Evolutionary conservation across 2,329 filamentous ascomycete genomes (phyloP).

Genomic region (Chrysoporthe puriensis): DNA sequence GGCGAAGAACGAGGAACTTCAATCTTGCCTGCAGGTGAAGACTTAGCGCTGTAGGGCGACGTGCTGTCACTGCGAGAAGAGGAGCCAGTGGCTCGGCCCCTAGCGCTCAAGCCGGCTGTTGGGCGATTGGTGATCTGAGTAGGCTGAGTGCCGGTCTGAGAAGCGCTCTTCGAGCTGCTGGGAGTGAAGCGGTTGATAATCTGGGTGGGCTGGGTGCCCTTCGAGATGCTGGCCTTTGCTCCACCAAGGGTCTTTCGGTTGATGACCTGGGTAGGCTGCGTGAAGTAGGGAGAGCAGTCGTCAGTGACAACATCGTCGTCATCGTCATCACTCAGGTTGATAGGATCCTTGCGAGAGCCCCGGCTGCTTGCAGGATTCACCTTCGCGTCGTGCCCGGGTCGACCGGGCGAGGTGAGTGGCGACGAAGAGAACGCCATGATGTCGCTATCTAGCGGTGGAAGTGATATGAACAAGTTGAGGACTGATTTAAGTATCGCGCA

Average conservation of each 20-base stretch:
- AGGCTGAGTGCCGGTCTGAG: conserved; percentile 51
- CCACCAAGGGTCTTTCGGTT: conserved; percentile 31
- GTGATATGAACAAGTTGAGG: not conserved
- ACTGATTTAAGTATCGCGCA: not conserved
- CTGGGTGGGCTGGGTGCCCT: conserved; percentile 33
- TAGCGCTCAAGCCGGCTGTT: conserved; percentile 34
- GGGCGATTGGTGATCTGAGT: conserved; percentile 52
- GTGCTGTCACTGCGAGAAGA: conserved; percentile 6
- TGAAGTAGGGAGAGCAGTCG: conserved; percentile 47
- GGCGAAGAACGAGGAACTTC: conserved; percentile 93
- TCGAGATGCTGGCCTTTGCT: not conserved
- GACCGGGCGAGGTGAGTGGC: conserved; percentile 26
- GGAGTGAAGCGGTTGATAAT: conserved; percentile 31
- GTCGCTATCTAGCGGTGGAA: not conserved
- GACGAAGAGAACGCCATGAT: conserved; percentile 23
- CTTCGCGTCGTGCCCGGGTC: conserved; percentile 1
- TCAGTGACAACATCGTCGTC: conserved; percentile 19
- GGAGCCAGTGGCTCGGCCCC: not conserved
- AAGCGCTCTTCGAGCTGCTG: conserved; percentile 33
- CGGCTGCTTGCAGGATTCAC: conserved; percentile 18
- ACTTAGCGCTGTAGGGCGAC: conserved; percentile 39
- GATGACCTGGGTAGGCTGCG: conserved; percentile 34
- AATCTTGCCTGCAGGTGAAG: conserved; percentile 55
- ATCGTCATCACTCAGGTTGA: conserved; percentile 18
- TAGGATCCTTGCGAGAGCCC: conserved; percentile 12